phyloP scores from a whole-genome alignment of 305 asterid genomes.

The Fraxinus xanthoxyloides region DNA sequence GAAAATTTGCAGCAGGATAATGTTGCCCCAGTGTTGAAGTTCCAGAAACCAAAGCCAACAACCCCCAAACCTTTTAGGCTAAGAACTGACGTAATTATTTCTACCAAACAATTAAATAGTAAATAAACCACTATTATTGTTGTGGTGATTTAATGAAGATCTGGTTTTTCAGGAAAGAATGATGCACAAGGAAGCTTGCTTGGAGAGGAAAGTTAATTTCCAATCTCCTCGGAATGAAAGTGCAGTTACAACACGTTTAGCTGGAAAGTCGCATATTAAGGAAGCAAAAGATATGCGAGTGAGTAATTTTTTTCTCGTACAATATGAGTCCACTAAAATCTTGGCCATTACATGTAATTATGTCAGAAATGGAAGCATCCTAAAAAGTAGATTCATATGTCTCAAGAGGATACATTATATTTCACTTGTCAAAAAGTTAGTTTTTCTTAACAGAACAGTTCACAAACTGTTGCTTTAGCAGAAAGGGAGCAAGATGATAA shows the following conservation, averaged over 20 bases:
- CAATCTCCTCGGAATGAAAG: slow-evolving; percentile 28
- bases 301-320: slow-evolving; percentile 7
- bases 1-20: slow-evolving; percentile 40
- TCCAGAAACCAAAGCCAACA: slow-evolving; percentile 76
- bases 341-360: neutral
- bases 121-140: neutral
- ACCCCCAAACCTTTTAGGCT: slow-evolving; percentile 92
- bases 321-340: neutral
- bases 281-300: slow-evolving; percentile 43
- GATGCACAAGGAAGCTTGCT: slow-evolving; percentile 73
- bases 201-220: slow-evolving; percentile 45
- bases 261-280: slow-evolving; percentile 37
- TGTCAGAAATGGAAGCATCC: neutral
- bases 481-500: slow-evolving; percentile 30
- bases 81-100: slow-evolving; percentile 74
- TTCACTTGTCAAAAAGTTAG: neutral
- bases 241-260: slow-evolving; percentile 28
- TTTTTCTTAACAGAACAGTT: neutral
- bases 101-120: neutral
- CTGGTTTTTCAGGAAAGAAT: slow-evolving; percentile 74
- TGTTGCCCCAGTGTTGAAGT: slow-evolving; percentile 41
- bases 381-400: neutral
- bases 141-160: slow-evolving; percentile 16
- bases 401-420: neutral
- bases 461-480: slow-evolving; percentile 24